Evolutionary conservation across 78 protist species (phyloP).

Genomic region (Dictyostelium firmibasis): DNA sequence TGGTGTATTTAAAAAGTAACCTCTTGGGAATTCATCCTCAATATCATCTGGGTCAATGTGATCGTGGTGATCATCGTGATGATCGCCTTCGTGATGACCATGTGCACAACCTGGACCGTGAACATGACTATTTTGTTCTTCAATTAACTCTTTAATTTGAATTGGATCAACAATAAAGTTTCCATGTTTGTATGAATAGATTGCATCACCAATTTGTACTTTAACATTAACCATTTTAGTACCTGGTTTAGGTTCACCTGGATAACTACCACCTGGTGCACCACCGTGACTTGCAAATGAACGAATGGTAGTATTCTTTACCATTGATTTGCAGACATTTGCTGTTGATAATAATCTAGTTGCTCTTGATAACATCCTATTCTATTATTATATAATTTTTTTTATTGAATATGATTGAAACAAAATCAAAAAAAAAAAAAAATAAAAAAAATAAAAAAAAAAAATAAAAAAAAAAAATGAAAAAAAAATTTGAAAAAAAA

Average conservation of each 20-base stretch:
- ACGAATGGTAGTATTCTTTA: background rate
- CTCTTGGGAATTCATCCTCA: slow-evolving; percentile 15
- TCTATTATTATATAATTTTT: background rate
- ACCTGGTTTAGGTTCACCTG: background rate
- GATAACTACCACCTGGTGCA: background rate
- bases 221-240: background rate
- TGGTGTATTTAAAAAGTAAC: background rate
- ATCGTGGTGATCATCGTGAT: slow-evolving; percentile 8
- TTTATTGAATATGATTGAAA: background rate
- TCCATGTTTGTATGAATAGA: background rate
- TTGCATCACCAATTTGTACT: background rate
- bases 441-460: background rate
- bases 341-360: background rate
- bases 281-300: background rate
- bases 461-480: background rate
- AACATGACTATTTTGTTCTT: background rate
- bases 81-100: background rate
- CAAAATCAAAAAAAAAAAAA: background rate
- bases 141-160: background rate
- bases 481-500: background rate
- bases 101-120: background rate
- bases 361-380: slow-evolving; percentile 1
- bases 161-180: background rate
- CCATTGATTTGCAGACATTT: background rate
- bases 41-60: slow-evolving; percentile 10